phyloP scores from a whole-genome alignment of 176 grass and related monocot species.

The Tillandsia leiboldiana region DNA sequence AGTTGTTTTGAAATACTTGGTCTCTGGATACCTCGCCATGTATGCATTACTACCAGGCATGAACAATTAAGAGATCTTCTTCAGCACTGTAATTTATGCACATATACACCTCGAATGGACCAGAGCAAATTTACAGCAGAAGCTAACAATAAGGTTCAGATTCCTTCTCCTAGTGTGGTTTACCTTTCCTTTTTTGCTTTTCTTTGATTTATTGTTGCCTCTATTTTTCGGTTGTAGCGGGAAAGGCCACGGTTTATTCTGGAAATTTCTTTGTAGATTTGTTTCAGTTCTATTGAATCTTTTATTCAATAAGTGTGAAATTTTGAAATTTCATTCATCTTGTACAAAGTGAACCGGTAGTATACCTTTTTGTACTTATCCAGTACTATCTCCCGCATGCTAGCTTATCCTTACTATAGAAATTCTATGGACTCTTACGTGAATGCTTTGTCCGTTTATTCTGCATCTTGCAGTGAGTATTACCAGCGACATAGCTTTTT shows the following conservation, averaged over 20 bases:
- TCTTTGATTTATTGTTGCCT: background rate
- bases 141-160: slow-evolving; percentile 20
- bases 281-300: too few species aligned
- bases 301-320: too few species aligned
- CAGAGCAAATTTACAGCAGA: background rate
- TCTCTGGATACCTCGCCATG: slow-evolving; percentile 18
- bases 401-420: too few species aligned
- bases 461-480: background rate
- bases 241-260: background rate
- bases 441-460: too few species aligned
- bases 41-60: slow-evolving; percentile 26
- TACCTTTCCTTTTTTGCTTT: background rate
- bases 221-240: background rate
- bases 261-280: background rate
- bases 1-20: slow-evolving; percentile 22
- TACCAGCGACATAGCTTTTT: too few species aligned
- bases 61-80: slow-evolving; percentile 15
- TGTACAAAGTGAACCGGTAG: too few species aligned
- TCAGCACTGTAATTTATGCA: slow-evolving; percentile 2
- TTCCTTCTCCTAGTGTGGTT: background rate
- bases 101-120: background rate
- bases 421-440: too few species aligned
- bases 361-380: too few species aligned
- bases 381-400: background rate
- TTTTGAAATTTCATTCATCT: too few species aligned